Conservation (phyloP, 2,329 filamentous ascomycete genomes). For the Cercospora citrullina region DNA sequence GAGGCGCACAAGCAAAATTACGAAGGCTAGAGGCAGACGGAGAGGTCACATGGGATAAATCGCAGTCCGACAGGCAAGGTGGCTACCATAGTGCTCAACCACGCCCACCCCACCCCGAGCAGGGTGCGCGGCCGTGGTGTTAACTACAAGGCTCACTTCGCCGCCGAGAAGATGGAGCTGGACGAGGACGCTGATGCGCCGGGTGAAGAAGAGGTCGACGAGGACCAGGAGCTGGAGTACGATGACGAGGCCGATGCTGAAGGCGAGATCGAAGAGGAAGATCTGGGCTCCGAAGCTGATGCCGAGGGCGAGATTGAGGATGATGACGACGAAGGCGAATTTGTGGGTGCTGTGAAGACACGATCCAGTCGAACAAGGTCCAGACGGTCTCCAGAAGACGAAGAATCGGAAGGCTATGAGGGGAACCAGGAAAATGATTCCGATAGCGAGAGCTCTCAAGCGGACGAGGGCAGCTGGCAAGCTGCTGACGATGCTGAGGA, state of each 20-base stretch:
- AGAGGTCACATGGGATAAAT: slow-evolving; percentile 27
- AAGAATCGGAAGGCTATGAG: slow-evolving; percentile 42
- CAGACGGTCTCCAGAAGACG: slow-evolving; percentile 40
- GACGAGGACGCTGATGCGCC: slow-evolving; percentile 33
- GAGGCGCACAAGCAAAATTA: slow-evolving; percentile 10
- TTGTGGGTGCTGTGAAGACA: slow-evolving; percentile 42
- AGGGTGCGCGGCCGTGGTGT: slow-evolving; percentile 39
- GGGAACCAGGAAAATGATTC: slow-evolving; percentile 38
- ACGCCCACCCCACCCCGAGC: slow-evolving; percentile 36
- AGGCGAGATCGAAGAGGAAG: slow-evolving; percentile 36
- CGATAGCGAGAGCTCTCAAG: slow-evolving; percentile 49
- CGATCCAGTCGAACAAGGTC: slow-evolving; percentile 36
- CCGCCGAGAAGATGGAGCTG: slow-evolving; percentile 26
- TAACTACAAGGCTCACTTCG: slow-evolving; percentile 31
- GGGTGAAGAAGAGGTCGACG: slow-evolving; percentile 33
- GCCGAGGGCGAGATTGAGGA: slow-evolving; percentile 54
- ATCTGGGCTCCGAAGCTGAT: slow-evolving; percentile 47
- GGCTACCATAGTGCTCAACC: slow-evolving; percentile 39
- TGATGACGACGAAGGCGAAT: slow-evolving; percentile 47
- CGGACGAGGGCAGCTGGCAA: slow-evolving; percentile 55
- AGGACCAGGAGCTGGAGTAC: slow-evolving; percentile 30
- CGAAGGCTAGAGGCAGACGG: neutral
- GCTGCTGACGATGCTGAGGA: slow-evolving; percentile 56
- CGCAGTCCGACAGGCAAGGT: slow-evolving; percentile 29
- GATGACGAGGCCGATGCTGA: slow-evolving; percentile 43